A percentile compares a stretch with the other conserved stretches of the same genome.
These are phyloP conservation scores for Bertia moriformis DNA, from an alignment of 2,329 filamentous ascomycete genomes.

Conservation along the genomic window DNA sequence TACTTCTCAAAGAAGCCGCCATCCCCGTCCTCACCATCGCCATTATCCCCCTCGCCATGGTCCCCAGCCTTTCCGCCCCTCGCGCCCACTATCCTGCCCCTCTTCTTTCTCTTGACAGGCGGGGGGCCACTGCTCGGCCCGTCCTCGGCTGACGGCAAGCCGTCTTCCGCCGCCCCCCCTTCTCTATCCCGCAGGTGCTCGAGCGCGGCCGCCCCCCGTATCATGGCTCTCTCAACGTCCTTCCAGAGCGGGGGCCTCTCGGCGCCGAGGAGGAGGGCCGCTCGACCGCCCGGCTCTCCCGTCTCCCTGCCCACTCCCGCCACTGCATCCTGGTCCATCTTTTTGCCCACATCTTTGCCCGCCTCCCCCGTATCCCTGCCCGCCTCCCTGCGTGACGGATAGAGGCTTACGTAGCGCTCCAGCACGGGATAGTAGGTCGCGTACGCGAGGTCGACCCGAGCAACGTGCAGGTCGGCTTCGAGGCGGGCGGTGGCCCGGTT, in stretches of 20 bases:
- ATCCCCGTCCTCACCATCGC: too few relatives aligned
- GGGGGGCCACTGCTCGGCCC: too few relatives aligned
- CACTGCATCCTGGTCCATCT: conserved; percentile 16
- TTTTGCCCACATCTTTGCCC: conserved; percentile 19
- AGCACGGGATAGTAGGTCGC: conserved; percentile 58
- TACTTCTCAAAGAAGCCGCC: conserved; percentile 45
- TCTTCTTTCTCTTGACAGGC: conserved; percentile 10
- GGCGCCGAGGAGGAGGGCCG: too few relatives aligned
- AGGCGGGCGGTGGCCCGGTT: conserved; percentile 33
- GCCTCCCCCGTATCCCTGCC: conserved; percentile 12
- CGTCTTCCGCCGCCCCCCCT: too few relatives aligned
- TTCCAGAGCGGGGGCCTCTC: too few relatives aligned
- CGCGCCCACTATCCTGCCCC: too few relatives aligned
- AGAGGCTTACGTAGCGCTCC: conserved; percentile 55
- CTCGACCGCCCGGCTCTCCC: conserved; percentile 3
- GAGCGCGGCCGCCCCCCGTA: conserved; percentile 34
- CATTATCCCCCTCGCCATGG: conserved; percentile 18
- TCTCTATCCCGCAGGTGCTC: conserved; percentile 38
- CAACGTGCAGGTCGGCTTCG: conserved; percentile 44
- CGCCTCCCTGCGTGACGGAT: conserved; percentile 26
- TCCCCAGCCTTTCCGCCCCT: conserved; percentile 9
- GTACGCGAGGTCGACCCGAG: conserved; percentile 64
- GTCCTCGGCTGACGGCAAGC: too few relatives aligned
- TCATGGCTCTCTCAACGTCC: conserved; percentile 49
- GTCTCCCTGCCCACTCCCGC: conserved; percentile 6